phyloP scores from a whole-genome alignment of 108 stramenopile genomes.

The Pseudonitzschia multiseries region DNA sequence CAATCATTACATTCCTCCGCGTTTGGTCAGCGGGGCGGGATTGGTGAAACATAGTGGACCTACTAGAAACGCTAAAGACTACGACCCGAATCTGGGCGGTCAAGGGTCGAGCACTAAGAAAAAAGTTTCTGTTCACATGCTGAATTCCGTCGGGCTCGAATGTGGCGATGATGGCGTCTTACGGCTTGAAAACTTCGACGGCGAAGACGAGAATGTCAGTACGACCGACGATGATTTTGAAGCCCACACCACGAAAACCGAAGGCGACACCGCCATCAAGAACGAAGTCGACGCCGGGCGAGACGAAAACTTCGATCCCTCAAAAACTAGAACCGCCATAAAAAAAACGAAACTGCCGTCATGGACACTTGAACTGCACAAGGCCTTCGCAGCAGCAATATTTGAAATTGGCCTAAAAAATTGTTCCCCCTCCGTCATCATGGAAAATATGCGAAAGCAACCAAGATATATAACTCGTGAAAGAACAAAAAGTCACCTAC shows the following conservation, averaged over 20 bases:
- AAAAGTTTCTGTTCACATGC: constrained; percentile 9
- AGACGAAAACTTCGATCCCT: not conserved
- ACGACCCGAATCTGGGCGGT: not conserved
- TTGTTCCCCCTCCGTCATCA: constrained; percentile 48
- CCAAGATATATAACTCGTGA: constrained; percentile 41
- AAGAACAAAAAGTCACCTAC: constrained; percentile 54
- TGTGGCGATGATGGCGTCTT: constrained; percentile 3
- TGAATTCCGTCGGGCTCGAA: constrained; percentile 1
- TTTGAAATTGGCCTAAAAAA: constrained; percentile 49
- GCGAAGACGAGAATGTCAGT: not conserved
- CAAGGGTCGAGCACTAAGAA: not conserved
- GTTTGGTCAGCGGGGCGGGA: not conserved
- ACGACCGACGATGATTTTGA: not conserved
- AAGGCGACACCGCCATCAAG: not conserved
- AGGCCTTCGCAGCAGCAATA: constrained; percentile 44
- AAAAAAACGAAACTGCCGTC: not conserved
- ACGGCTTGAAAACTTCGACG: not conserved
- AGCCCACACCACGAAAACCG: not conserved
- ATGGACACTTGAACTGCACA: constrained; percentile 43
- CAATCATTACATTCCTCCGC: constrained; percentile 15
- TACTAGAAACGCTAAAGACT: constrained; percentile 1
- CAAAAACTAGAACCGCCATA: not conserved
- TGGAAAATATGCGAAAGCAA: constrained; percentile 48
- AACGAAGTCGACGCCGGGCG: not conserved
- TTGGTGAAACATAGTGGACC: not conserved